Percentiles rank a stretch among this genome's conserved stretches.
These are phyloP conservation scores for Didymosphaeria variabile DNA, from an alignment of 2,329 filamentous ascomycete genomes.

Conservation along the genomic window DNA sequence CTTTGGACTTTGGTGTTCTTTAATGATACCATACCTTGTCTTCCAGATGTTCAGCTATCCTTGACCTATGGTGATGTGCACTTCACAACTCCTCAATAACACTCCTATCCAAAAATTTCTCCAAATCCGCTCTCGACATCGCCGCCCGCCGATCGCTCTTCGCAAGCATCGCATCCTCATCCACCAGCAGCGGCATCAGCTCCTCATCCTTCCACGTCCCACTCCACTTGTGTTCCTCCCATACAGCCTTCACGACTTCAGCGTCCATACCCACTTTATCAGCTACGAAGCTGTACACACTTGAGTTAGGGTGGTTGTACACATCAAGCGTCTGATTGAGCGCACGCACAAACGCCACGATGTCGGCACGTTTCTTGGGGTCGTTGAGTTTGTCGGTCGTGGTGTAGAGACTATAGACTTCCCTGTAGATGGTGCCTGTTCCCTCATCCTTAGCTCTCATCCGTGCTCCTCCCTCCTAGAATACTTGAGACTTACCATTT, in stretches of 20 bases:
- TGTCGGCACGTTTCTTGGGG: conserved; percentile 29
- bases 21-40: conserved; percentile 8
- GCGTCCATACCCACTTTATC: conserved; percentile 26
- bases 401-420: conserved; percentile 35
- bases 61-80: neutral
- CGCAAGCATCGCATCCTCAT: conserved; percentile 37
- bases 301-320: conserved; percentile 26
- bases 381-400: conserved; percentile 35
- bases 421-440: conserved; percentile 29
- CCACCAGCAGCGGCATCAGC: conserved; percentile 32
- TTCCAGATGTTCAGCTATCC: neutral
- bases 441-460: neutral
- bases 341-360: conserved; percentile 36
- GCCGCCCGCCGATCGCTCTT: conserved; percentile 25
- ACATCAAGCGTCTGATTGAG: conserved; percentile 33
- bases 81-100: conserved; percentile 28
- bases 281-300: conserved; percentile 29
- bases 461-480: neutral
- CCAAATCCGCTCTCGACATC: conserved; percentile 25
- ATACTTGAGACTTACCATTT: conserved; percentile 16
- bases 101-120: conserved; percentile 32
- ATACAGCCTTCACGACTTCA: conserved; percentile 33
- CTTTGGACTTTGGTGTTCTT: neutral
- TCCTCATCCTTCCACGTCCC: conserved; percentile 25
- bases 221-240: conserved; percentile 36